Conservation (phyloP, 495 filamentous ascomycete species). For the Apodospora peruviana region DNA sequence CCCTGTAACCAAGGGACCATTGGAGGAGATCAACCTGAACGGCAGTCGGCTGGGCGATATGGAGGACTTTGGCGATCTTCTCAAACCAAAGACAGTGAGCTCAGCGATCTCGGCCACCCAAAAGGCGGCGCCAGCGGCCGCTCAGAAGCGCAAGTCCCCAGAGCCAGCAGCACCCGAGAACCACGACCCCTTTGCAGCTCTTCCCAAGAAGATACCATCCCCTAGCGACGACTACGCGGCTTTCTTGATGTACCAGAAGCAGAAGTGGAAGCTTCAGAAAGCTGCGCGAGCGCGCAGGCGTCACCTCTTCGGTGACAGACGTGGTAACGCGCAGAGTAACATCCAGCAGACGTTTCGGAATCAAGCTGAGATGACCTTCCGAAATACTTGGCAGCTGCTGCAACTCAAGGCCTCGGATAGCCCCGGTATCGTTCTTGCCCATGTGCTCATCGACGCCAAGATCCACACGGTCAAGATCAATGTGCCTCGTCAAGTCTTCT, state of each 20-base stretch:
- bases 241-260: slow-evolving; percentile 93
- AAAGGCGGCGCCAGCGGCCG: slow-evolving; percentile 23
- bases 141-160: slow-evolving; percentile 81
- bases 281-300: slow-evolving; percentile 81
- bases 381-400: slow-evolving; percentile 89
- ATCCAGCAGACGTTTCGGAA: slow-evolving; percentile 86
- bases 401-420: slow-evolving; percentile 75
- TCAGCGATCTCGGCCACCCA: slow-evolving; percentile 46
- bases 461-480: slow-evolving; percentile 83
- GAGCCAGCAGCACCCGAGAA: slow-evolving; percentile 51
- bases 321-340: slow-evolving; percentile 61
- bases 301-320: slow-evolving; percentile 85
- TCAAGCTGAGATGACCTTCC: slow-evolving; percentile 82
- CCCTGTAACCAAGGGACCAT: slow-evolving; percentile 50
- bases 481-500: slow-evolving; percentile 81
- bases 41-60: slow-evolving; percentile 58
- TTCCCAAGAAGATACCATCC: slow-evolving; percentile 81
- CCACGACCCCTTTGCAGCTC: slow-evolving; percentile 72
- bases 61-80: slow-evolving; percentile 74
- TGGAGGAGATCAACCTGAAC: slow-evolving; percentile 69
- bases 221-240: slow-evolving; percentile 82
- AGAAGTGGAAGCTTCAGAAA: slow-evolving; percentile 98
- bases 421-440: slow-evolving; percentile 81
- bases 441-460: slow-evolving; percentile 88
- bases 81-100: slow-evolving; percentile 66